These are phyloP conservation scores for Gastrolobium bilobum DNA, from an alignment of 306 rosid genomes.

Conservation along the genomic window DNA sequence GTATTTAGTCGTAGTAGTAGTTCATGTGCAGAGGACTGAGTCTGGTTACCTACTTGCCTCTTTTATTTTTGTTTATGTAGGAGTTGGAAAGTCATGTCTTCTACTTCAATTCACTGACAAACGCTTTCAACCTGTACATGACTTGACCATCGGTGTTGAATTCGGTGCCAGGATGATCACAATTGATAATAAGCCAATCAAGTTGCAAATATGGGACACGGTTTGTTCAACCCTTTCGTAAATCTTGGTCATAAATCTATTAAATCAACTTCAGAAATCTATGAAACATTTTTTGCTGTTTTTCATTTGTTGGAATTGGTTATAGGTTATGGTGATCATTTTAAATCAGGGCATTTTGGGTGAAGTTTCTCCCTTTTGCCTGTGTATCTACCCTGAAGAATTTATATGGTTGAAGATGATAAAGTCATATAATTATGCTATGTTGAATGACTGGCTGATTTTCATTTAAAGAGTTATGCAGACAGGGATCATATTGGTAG, in stretches of 20 bases:
- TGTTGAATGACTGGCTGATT: constrained; percentile 34
- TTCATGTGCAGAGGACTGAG: constrained; percentile 6
- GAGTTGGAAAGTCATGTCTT: constrained; percentile 98
- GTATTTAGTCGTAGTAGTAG: background rate
- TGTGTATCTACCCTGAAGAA: background rate
- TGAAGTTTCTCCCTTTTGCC: constrained; percentile 19
- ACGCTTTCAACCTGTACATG: constrained; percentile 97
- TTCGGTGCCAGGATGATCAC: constrained; percentile 99
- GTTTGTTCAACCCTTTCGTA: constrained; percentile 55
- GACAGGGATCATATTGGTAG: constrained; percentile 8
- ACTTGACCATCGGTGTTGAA: constrained; percentile 97
- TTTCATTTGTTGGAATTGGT: constrained; percentile 20
- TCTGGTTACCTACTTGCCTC: background rate
- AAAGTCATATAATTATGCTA: background rate
- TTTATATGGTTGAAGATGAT: constrained; percentile 27
- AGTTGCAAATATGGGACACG: constrained; percentile 99
- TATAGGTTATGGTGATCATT: background rate
- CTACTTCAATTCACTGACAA: constrained; percentile 97
- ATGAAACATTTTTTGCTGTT: background rate
- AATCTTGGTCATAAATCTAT: constrained; percentile 5
- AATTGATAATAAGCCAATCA: constrained; percentile 88
- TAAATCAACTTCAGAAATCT: constrained; percentile 6
- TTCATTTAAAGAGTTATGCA: background rate
- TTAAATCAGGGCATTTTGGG: constrained; percentile 15
- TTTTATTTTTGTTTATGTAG: constrained; percentile 51